Conservation (phyloP, 345 rosid species). For the Excoecaria cochinchinensis region DNA sequence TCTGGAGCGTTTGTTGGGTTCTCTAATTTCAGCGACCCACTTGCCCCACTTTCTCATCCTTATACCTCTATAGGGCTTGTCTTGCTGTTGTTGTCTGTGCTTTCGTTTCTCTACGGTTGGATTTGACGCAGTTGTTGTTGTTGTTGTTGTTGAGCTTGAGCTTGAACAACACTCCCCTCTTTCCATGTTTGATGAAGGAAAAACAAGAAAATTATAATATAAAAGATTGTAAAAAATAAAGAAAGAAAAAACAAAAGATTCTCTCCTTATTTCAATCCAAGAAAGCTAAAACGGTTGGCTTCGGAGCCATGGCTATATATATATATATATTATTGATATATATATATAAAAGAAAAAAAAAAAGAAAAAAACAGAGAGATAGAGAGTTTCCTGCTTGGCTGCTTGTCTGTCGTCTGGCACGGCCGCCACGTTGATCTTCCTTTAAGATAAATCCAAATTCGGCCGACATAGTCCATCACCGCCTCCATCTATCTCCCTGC, state of each 20-base stretch:
- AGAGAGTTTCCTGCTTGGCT: slow-evolving; percentile 44
- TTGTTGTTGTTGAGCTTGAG: slow-evolving; percentile 7
- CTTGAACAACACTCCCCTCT: slow-evolving; percentile 9
- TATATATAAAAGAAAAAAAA: background rate
- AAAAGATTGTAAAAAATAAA: background rate
- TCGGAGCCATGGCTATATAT: background rate
- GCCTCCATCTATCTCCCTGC: background rate
- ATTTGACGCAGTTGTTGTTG: background rate
- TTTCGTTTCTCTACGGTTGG: slow-evolving; percentile 8
- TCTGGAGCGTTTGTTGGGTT: slow-evolving; percentile 49
- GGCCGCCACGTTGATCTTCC: slow-evolving; percentile 65
- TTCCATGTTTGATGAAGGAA: slow-evolving; percentile 16
- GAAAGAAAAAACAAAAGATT: background rate
- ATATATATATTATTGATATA: slow-evolving; percentile 8
- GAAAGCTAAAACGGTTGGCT: slow-evolving; percentile 11
- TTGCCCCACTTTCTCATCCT: slow-evolving; percentile 62
- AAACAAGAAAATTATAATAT: background rate
- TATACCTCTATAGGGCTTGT: slow-evolving; percentile 46
- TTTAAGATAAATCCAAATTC: slow-evolving; percentile 42
- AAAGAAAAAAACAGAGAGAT: background rate
- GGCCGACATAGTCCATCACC: slow-evolving; percentile 61
- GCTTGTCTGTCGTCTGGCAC: slow-evolving; percentile 44
- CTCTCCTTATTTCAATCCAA: background rate
- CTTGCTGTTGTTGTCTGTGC: slow-evolving; percentile 21
- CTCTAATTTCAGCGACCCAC: slow-evolving; percentile 53